phyloP scores from a whole-genome alignment of 495 filamentous ascomycete species.

The Aspergillus homomorphus region DNA sequence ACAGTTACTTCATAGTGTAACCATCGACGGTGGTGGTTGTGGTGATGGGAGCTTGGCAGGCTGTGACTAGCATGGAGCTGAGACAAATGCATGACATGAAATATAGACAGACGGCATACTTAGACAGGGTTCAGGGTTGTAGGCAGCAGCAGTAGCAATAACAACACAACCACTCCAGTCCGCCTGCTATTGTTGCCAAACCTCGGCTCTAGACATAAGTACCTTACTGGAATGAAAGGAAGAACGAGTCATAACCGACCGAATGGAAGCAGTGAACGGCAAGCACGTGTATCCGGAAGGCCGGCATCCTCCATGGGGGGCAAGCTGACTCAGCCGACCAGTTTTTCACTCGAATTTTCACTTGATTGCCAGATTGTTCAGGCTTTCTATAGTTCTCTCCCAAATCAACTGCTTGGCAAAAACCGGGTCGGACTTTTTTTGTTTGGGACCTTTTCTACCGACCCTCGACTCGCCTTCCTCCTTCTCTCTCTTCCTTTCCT shows the following conservation, averaged over 20 bases:
- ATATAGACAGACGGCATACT: no score
- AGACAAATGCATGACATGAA: not conserved
- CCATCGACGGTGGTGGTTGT: no score
- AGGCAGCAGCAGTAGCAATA: not conserved
- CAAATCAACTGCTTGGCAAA: slow-evolving; percentile 13
- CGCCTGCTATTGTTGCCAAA: no score
- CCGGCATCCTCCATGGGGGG: not conserved
- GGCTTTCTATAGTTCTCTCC: not conserved
- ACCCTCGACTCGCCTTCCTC: slow-evolving; percentile 1
- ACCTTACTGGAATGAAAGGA: not conserved
- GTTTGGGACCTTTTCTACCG: slow-evolving; percentile 9
- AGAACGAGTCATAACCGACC: not conserved
- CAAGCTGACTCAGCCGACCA: not conserved
- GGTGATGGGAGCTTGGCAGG: not conserved
- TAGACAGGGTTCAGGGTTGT: not conserved
- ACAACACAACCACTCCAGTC: no score
- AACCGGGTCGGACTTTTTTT: slow-evolving; percentile 16
- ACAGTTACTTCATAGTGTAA: not conserved
- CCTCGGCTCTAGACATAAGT: no score
- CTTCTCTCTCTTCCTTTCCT: slow-evolving; percentile 15
- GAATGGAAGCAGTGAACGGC: no score
- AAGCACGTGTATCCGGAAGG: slow-evolving; percentile 1
- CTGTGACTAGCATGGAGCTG: not conserved
- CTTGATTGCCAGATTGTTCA: not conserved
- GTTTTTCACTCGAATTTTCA: not conserved